phyloP scores from a whole-genome alignment of 352 stramenopile genomes.

The Phytopythium sindhum region DNA sequence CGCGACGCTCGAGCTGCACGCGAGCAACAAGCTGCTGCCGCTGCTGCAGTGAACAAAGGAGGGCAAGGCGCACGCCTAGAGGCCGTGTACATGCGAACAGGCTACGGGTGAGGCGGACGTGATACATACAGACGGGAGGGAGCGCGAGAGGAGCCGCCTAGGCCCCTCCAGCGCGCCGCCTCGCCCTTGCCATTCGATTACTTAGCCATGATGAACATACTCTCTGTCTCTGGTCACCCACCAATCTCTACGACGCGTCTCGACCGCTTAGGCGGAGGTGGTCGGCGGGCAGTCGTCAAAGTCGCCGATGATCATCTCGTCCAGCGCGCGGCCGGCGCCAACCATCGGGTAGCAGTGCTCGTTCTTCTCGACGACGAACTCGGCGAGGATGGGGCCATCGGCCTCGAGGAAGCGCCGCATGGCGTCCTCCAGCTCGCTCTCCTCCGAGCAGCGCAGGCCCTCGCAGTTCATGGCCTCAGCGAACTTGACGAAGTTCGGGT shows the following conservation, averaged over 20 bases:
- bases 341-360: slow-evolving; percentile 95
- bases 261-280: slow-evolving; percentile 79
- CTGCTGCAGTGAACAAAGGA: slow-evolving; percentile 38
- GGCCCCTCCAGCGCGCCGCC: background rate
- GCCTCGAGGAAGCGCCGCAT: slow-evolving; percentile 93
- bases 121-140: slow-evolving; percentile 5
- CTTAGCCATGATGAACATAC: slow-evolving; percentile 4
- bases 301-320: slow-evolving; percentile 97
- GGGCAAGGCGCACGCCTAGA: background rate
- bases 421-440: slow-evolving; percentile 87
- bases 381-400: slow-evolving; percentile 91
- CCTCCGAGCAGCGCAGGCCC: slow-evolving; percentile 83
- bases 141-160: background rate
- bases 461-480: slow-evolving; percentile 93
- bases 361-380: slow-evolving; percentile 94
- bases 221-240: background rate
- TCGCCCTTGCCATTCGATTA: slow-evolving; percentile 9
- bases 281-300: slow-evolving; percentile 92
- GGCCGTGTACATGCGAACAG: background rate
- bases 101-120: background rate
- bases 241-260: background rate
- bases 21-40: slow-evolving; percentile 45
- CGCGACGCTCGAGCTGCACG: slow-evolving; percentile 48
- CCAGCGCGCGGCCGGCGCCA: slow-evolving; percentile 82
- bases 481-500: slow-evolving; percentile 93